A percentile compares a stretch with the other conserved stretches of the same genome.
Conservation (phyloP, 1,284 basidiomycete genomes). For the Sphaerobolus stellatus region DNA sequence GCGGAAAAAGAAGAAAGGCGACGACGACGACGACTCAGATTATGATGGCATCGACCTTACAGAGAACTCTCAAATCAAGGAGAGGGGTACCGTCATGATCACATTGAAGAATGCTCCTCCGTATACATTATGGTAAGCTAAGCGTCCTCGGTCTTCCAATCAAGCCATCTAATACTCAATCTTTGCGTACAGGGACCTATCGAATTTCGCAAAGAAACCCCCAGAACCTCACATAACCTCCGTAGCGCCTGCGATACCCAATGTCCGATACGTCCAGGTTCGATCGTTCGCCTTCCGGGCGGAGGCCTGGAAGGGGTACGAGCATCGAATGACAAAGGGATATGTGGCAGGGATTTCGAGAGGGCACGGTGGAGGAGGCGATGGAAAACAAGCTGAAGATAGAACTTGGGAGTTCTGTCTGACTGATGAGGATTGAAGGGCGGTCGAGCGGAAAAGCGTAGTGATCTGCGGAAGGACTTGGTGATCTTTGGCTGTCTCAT, state of each 20-base stretch:
- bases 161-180: constrained; percentile 13
- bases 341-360: constrained; percentile 38
- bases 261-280: constrained; percentile 71
- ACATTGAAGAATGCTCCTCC: constrained; percentile 86
- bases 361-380: constrained; percentile 60
- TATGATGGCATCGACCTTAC: background rate
- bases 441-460: too few relatives aligned
- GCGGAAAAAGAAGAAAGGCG: constrained; percentile 28
- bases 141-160: constrained; percentile 16
- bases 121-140: constrained; percentile 80
- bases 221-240: constrained; percentile 45
- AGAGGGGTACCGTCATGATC: constrained; percentile 73
- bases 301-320: constrained; percentile 77
- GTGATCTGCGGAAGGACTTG: too few relatives aligned
- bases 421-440: constrained; percentile 28
- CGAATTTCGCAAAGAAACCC: constrained; percentile 72
- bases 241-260: constrained; percentile 42
- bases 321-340: constrained; percentile 90
- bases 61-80: background rate
- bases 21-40: constrained; percentile 25
- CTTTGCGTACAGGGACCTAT: constrained; percentile 59
- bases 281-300: constrained; percentile 84
- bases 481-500: too few relatives aligned
- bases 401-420: constrained; percentile 78
- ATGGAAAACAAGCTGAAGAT: constrained; percentile 72